Conservation (phyloP, 2,329 filamentous ascomycete genomes). For the Colletotrichum caudatum region DNA sequence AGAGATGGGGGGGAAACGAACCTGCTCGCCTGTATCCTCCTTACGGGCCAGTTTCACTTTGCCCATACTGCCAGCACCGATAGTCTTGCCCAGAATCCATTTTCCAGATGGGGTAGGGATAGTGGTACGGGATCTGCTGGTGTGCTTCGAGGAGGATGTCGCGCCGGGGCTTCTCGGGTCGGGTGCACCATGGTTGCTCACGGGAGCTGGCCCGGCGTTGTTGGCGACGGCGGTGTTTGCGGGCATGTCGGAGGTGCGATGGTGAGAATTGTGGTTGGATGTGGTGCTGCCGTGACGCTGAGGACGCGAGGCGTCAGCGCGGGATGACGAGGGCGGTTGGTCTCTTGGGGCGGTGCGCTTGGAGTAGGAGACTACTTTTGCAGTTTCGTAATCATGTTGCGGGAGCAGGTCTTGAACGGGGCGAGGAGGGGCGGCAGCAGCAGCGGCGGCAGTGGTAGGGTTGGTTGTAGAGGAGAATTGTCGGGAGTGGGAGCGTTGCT, state of each 20-base stretch:
- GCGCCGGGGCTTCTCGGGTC: constrained; percentile 55
- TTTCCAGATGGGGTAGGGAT: constrained; percentile 92
- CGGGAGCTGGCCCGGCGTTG: constrained; percentile 65
- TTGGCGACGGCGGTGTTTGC: constrained; percentile 62
- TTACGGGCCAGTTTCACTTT: constrained; percentile 97
- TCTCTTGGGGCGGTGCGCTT: constrained; percentile 76
- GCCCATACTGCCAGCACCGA: constrained; percentile 98
- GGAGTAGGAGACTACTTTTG: constrained; percentile 72
- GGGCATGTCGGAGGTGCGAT: constrained; percentile 60
- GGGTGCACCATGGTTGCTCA: constrained; percentile 58
- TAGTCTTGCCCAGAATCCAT: constrained; percentile 96
- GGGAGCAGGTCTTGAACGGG: constrained; percentile 58
- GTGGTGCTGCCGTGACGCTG: constrained; percentile 65
- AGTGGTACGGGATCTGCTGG: constrained; percentile 76
- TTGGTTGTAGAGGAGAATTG: constrained; percentile 54
- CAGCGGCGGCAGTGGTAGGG: constrained; percentile 9
- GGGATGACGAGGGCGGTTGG: constrained; percentile 60
- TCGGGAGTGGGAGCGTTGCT: constrained; percentile 45
- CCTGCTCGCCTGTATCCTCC: constrained; percentile 90
- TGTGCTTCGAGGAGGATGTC: constrained; percentile 60
- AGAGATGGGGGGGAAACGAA: constrained; percentile 55
- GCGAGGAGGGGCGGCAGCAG: constrained; percentile 45
- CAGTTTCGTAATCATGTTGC: constrained; percentile 80
- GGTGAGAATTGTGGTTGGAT: constrained; percentile 53
- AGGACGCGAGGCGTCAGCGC: constrained; percentile 64